These are phyloP conservation scores for Solanum appendiculatum DNA, from an alignment of 257 asterid species.

Conservation along the genomic window DNA sequence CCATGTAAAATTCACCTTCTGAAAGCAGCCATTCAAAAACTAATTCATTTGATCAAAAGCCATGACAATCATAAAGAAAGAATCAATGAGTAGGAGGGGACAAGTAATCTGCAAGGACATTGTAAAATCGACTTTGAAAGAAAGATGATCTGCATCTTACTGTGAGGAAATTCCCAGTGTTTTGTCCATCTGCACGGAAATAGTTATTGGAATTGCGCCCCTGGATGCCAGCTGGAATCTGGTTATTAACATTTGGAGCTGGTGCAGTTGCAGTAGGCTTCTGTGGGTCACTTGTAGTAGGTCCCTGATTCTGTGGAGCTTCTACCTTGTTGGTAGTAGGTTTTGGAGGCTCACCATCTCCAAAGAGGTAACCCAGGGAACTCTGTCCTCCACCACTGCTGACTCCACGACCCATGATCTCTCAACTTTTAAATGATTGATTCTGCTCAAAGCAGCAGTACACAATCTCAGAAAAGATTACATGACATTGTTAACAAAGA, in stretches of 20 bases:
- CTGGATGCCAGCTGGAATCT: slow-evolving; percentile 60
- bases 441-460: slow-evolving; percentile 7
- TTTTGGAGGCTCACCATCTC: slow-evolving; percentile 61
- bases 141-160: slow-evolving; percentile 23
- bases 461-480: background rate
- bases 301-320: slow-evolving; percentile 30
- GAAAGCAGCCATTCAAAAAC: background rate
- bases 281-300: slow-evolving; percentile 28
- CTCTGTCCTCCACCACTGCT: slow-evolving; percentile 92
- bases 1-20: background rate
- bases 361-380: slow-evolving; percentile 80
- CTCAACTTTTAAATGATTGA: background rate
- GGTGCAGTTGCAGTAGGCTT: slow-evolving; percentile 38
- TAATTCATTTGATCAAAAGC: background rate
- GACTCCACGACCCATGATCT: slow-evolving; percentile 74
- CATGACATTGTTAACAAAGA: background rate
- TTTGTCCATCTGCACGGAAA: slow-evolving; percentile 69
- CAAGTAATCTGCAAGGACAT: background rate
- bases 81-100: background rate
- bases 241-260: slow-evolving; percentile 28
- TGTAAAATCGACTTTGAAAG: background rate
- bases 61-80: background rate
- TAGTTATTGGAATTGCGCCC: slow-evolving; percentile 56
- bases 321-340: slow-evolving; percentile 28
- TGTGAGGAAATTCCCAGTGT: slow-evolving; percentile 76